These are phyloP conservation scores for Exobasidium rhododendri DNA, from an alignment of 1,284 basidiomycete species.

Conservation along the genomic window DNA sequence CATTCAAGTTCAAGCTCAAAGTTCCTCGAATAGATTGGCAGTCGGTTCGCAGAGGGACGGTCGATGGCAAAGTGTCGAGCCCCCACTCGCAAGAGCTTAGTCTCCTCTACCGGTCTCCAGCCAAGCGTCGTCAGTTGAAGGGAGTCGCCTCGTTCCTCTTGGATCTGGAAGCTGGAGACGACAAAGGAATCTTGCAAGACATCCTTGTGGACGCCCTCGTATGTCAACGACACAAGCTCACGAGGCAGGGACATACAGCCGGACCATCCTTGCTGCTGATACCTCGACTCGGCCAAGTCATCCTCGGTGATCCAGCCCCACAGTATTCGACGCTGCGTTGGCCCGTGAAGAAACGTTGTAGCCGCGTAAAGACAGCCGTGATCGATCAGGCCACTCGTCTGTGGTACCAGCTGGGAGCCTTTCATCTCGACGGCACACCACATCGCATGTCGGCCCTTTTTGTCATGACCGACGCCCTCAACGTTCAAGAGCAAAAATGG, in stretches of 20 bases:
- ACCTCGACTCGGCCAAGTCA: slow-evolving; percentile 28
- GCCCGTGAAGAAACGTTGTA: slow-evolving; percentile 30
- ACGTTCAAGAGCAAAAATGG: slow-evolving; percentile 34
- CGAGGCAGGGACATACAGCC: slow-evolving; percentile 35
- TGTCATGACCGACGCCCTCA: slow-evolving; percentile 26
- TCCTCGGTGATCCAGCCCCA: slow-evolving; percentile 46
- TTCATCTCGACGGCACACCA: slow-evolving; percentile 19
- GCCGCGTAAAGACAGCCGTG: slow-evolving; percentile 41
- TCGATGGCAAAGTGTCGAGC: neutral
- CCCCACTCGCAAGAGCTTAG: neutral
- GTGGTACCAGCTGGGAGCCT: slow-evolving; percentile 16
- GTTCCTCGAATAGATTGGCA: neutral
- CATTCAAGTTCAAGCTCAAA: neutral
- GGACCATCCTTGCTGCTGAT: slow-evolving; percentile 36
- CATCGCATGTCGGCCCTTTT: slow-evolving; percentile 26
- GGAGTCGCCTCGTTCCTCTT: neutral
- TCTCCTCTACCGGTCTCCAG: neutral
- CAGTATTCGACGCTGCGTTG: slow-evolving; percentile 27
- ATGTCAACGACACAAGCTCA: slow-evolving; percentile 26
- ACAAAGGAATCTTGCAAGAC: neutral
- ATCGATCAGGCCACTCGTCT: slow-evolving; percentile 27
- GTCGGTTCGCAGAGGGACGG: neutral
- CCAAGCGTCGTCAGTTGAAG: slow-evolving; percentile 6
- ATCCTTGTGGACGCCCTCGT: neutral
- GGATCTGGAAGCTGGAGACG: slow-evolving; percentile 1